Conservation (phyloP, 495 filamentous ascomycete genomes). For the Talaromyces ruber region DNA sequence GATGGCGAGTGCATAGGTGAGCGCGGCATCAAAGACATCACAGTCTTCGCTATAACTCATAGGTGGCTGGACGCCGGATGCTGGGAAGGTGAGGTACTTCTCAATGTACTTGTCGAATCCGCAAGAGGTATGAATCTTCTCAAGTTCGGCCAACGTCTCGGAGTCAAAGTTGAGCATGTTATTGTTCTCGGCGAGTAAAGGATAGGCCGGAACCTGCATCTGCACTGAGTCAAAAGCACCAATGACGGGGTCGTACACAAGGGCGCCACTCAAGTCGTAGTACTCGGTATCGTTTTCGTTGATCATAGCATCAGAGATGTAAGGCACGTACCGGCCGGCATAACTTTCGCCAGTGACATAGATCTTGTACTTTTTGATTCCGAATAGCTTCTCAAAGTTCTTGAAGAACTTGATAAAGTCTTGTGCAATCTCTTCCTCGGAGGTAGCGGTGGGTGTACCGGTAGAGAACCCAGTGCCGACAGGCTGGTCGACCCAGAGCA, state of each 20-base stretch:
- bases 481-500: constrained; percentile 56
- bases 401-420: constrained; percentile 58
- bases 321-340: constrained; percentile 46
- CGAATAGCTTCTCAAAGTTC: constrained; percentile 54
- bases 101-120: constrained; percentile 48
- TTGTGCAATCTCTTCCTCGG: constrained; percentile 46
- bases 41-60: constrained; percentile 34
- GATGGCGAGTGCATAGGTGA: constrained; percentile 31
- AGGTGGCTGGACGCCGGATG: constrained; percentile 26
- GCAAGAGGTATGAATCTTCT: constrained; percentile 41
- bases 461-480: constrained; percentile 49
- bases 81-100: constrained; percentile 48
- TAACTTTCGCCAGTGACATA: constrained; percentile 57
- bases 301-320: constrained; percentile 44
- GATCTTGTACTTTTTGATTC: constrained; percentile 51
- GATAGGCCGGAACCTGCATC: constrained; percentile 33
- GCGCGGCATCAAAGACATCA: constrained; percentile 41
- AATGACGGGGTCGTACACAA: constrained; percentile 35
- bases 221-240: constrained; percentile 32
- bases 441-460: constrained; percentile 43
- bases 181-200: constrained; percentile 39
- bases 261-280: constrained; percentile 34
- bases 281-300: constrained; percentile 39
- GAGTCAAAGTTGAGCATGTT: constrained; percentile 51
- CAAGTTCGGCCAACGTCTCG: constrained; percentile 39